Evolutionary conservation across 2,329 filamentous ascomycete species (phyloP), one percentile per base, ranked within the genome.

Genomic region (Rhynchosporium secalis): DNA sequence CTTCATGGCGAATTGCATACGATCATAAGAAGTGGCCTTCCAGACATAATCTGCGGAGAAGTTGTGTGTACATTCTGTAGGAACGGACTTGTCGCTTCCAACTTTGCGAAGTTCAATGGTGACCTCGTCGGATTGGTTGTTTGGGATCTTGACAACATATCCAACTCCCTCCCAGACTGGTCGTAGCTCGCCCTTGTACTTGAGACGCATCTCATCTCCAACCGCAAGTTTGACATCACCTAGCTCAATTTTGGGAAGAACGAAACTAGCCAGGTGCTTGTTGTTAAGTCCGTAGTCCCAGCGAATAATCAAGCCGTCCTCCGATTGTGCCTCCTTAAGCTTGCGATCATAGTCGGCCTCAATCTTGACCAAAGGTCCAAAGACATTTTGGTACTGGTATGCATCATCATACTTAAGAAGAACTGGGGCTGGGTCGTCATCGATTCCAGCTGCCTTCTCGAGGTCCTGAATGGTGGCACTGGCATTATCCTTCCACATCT

Each of bases 1-100:
- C 82, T 97, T 98, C 94, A 99, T 98, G 60, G 95, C 96, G 68
- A 93, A 86, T 76, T 99, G 95, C 95, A 99, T 99, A 66, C 95
- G 93, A 73, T 99, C 95, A 75, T 99, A 99, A 0, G 94, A 98
- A 0, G 96, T 99, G 13, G 96, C 95, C 76, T 99, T 99, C 95
- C 95, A 99, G 61, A 99, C 95, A 73, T 99, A 99, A 75, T 99
- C 95, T 68, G 94, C 95, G 15, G 92, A 96, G 78, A 99, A 99
- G 76, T 97, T 96, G 78, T 96, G 92, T 0, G 94, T 96, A 76
- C 94, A 95, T 72, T 99, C 94, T 0, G 92, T 96, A 0, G 95
- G 95, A 1, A 98, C 91, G 33, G 90, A 91, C 77, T 98, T 98
- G 79, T 98, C 93, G 74, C 96, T 96, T 65, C 92, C 93, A 66